Conservation (phyloP, 2,329 filamentous ascomycete genomes). For the Colletotrichum shisoi region DNA sequence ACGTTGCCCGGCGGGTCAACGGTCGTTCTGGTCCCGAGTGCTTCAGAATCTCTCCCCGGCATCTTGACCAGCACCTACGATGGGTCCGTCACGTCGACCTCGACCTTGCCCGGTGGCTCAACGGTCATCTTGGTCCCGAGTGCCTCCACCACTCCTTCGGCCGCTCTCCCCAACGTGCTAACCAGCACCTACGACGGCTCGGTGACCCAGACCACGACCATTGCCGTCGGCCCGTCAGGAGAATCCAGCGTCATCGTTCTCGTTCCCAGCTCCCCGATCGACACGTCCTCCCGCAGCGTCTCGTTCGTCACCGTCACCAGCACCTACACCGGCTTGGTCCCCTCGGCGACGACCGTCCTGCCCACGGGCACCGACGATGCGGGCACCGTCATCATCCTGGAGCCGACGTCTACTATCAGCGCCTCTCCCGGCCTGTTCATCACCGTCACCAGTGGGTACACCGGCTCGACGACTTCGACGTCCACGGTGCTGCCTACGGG, state of each 20-base stretch:
- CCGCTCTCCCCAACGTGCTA: neutral
- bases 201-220: slow-evolving; percentile 5
- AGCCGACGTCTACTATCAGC: slow-evolving; percentile 5
- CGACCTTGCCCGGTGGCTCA: neutral
- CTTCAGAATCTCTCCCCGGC: neutral
- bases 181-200: slow-evolving; percentile 30
- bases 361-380: neutral
- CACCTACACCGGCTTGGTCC: slow-evolving; percentile 15
- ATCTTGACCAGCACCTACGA: slow-evolving; percentile 4
- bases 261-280: neutral
- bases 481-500: slow-evolving; percentile 26
- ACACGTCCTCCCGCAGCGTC: slow-evolving; percentile 9
- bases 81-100: slow-evolving; percentile 1
- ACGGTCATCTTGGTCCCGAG: no score
- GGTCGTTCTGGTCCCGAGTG: neutral
- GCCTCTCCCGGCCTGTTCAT: slow-evolving; percentile 3
- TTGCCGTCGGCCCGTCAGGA: slow-evolving; percentile 21
- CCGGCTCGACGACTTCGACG: slow-evolving; percentile 1
- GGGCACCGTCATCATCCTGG: slow-evolving; percentile 19
- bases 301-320: slow-evolving; percentile 28
- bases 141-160: neutral
- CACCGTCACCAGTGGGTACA: slow-evolving; percentile 17
- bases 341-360: slow-evolving; percentile 15
- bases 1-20: neutral
- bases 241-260: slow-evolving; percentile 1